Base-by-base conservation (phyloP, 495 filamentous ascomycete genomes). In the Talaromyces nanjingensis region DNA sequence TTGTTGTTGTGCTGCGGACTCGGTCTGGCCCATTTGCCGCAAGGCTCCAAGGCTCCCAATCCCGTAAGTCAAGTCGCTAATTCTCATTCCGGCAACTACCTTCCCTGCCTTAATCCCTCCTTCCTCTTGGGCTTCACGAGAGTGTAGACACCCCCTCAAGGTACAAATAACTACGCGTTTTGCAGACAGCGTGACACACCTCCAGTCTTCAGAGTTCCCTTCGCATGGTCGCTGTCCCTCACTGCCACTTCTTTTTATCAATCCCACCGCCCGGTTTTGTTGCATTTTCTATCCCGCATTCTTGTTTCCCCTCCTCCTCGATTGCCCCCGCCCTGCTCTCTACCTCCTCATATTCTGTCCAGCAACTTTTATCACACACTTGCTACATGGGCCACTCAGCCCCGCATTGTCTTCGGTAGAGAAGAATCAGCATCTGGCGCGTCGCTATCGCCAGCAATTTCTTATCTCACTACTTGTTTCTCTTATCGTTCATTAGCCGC, bases 271-370 rank as follows among this genome's bases (percentile, higher is more conserved):
- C 16, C 55, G 25, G n/a, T n/a, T 45, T 18, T n/a, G 14, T 45
- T 45, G n/a, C n/a, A 34, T 37, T 54, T 53, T 63, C 39, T 25
- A 58, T 64, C 59, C 66, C 67, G 64, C 64, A 68, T 62, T 64
- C 63, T 60, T 47, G 54, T 56, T 65, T 62, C 67, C 60, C 57
- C 62, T 59, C 73, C 65, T 70, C 73, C 65, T 70, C 73, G 67
- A 65, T 65, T 58, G 63, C 53, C 60, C 49, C 33, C 55, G 59
- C 58, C 65, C 61, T 42, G 45, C 64, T 54, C 45, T 37, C n/a
- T 66, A 29, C 57, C 49, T 52, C 22, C 57, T 65, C 63, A 52
- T 62, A 31, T 24, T 64, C 37, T 67, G 34, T 65, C 64, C 52
- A 33, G 65, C 62, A 33, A 57, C 62, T 64, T 66, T 24, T 61